Base-by-base conservation (phyloP, 2,329 filamentous ascomycete genomes). In the Ustulina deusta region DNA sequence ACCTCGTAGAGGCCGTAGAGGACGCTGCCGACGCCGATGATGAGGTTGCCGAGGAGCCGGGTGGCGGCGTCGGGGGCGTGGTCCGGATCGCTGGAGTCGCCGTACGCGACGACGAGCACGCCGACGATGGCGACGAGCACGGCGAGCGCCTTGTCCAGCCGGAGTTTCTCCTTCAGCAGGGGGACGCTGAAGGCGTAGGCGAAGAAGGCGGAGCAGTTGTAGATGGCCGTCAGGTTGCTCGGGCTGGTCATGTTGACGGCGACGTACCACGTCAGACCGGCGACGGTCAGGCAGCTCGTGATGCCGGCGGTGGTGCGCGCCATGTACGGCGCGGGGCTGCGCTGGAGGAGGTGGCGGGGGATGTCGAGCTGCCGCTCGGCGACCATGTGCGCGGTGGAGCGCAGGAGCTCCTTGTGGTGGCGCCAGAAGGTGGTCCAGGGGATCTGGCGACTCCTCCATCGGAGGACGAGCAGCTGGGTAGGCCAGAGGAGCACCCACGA, bases 151-250 rank as follows among this genome's bases (percentile, higher is more conserved):
- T 99, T 99, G 81, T 93, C 93, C 42, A 91, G 81, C 25, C 93
- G 90, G 13, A 97, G 82, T 72, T 91, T 93, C 79, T 99, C 96
- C 65, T 92, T 90, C 2, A 99, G 85, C 20, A 99, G 81, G 0
- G 94, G 94, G 51, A 99, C 94, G 52, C 93, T 97, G 78, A 99
- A 99, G 13, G 93, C 95, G 78, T 99, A 99, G 56, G 96, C 96
- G 79, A 99, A 99, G 81, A 99, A 99, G 66, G 96, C 95, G 61
- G 93, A 97, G 85, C 96, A 99, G 82, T 99, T 99, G 86, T 99
- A 99, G 74, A 99, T 99, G 61, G 96, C 96, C 0, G 96, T 99
- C 74, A 99, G 82, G 79, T 99, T 96, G 72, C 92, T 94, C 2
- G 96, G 92, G 3, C 93, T 97, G 0, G 96, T 99, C 84, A 97